Conservation (phyloP, 1,139 yeast genomes). For the Arxiozyma bovina region DNA sequence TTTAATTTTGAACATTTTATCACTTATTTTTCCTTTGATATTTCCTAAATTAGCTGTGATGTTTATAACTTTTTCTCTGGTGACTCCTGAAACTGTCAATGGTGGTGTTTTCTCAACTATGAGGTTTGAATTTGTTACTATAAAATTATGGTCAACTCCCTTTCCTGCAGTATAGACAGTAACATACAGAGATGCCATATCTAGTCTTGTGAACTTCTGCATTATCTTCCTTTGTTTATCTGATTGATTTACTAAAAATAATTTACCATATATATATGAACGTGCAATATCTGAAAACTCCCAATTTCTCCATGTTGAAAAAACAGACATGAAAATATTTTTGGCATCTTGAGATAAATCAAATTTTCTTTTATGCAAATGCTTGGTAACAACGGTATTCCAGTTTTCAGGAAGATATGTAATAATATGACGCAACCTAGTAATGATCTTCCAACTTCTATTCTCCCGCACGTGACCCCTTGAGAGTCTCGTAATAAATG, state of each 20-base stretch:
- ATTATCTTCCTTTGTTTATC: constrained; percentile 15
- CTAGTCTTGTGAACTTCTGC: constrained; percentile 19
- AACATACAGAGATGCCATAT: constrained; percentile 17
- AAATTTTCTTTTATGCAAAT: constrained; percentile 17
- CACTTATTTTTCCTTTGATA: constrained; percentile 22
- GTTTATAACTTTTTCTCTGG: constrained; percentile 16
- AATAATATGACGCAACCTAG: constrained; percentile 67
- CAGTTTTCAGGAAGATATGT: constrained; percentile 51
- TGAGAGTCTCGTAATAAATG: constrained; percentile 65
- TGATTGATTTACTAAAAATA: constrained; percentile 15
- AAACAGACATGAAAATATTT: constrained; percentile 46
- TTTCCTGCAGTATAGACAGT: constrained; percentile 22
- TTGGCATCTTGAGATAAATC: constrained; percentile 46
- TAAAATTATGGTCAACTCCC: constrained; percentile 21
- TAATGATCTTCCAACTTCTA: constrained; percentile 81
- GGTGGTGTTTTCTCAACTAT: constrained; percentile 15
- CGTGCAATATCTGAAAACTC: constrained; percentile 57
- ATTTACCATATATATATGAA: constrained; percentile 41
- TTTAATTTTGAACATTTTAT: constrained; percentile 15
- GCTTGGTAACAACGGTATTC: constrained; percentile 29
- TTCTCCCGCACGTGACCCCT: constrained; percentile 67
- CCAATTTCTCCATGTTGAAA: constrained; percentile 88
- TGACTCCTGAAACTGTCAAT: constrained; percentile 10
- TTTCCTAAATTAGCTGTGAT: constrained; percentile 19
- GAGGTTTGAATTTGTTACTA: constrained; percentile 17